Percentiles rank a stretch among this genome's conserved stretches.
These are phyloP conservation scores for Suillus cothurnatus DNA, from an alignment of 768 basidiomycete species.

Conservation along the genomic window DNA sequence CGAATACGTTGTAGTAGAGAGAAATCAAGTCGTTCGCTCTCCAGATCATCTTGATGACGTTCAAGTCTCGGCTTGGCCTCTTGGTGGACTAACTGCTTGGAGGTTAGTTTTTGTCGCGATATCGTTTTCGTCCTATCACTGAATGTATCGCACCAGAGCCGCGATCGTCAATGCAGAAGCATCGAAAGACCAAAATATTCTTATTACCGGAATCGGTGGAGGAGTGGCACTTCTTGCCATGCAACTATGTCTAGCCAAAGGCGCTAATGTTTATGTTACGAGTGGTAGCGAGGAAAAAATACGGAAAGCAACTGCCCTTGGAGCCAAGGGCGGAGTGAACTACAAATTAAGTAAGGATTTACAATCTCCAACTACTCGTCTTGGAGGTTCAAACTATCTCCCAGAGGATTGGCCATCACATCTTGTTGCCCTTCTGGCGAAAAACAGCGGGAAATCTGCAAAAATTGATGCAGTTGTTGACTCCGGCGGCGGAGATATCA, in stretches of 20 bases:
- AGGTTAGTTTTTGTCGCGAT: constrained; percentile 48
- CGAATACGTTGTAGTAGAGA: constrained; percentile 74
- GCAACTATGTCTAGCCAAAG: constrained; percentile 73
- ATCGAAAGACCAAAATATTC: constrained; percentile 63
- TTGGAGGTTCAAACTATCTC: constrained; percentile 1
- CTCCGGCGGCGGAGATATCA: constrained; percentile 69
- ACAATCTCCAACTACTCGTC: neutral
- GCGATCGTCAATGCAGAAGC: constrained; percentile 66
- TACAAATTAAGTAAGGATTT: constrained; percentile 62
- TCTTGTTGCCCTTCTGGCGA: constrained; percentile 45
- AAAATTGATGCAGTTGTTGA: constrained; percentile 66
- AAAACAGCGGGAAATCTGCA: constrained; percentile 28
- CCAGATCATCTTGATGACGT: constrained; percentile 70
- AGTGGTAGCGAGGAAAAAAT: constrained; percentile 74
- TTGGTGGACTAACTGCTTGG: constrained; percentile 83
- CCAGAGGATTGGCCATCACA: constrained; percentile 55
- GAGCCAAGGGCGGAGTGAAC: constrained; percentile 76
- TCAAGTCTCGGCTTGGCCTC: constrained; percentile 75
- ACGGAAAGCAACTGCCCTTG: constrained; percentile 60
- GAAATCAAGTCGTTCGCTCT: constrained; percentile 63
- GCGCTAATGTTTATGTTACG: constrained; percentile 83
- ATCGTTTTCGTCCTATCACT: neutral
- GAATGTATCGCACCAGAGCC: constrained; percentile 45
- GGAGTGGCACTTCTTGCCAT: constrained; percentile 80
- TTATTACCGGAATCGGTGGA: constrained; percentile 83